Evolutionary conservation across 345 rosid species (phyloP).

Genomic region (Gossypium rotundifolium): DNA sequence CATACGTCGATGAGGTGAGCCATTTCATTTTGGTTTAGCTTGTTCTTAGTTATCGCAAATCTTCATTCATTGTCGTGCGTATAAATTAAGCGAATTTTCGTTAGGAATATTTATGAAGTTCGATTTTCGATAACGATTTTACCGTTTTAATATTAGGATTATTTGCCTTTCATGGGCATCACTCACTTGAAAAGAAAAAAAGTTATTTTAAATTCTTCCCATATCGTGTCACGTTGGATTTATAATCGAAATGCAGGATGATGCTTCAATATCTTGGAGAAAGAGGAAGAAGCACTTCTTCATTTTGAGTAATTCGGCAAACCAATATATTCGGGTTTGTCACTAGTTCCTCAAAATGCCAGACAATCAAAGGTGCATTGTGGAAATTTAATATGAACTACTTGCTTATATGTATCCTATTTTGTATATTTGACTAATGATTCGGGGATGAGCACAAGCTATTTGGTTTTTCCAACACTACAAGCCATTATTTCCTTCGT

Average conservation of each 20-base stretch:
- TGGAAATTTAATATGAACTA: not conserved
- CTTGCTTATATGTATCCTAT: not conserved
- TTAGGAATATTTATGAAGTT: not conserved
- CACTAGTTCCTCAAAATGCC: constrained; percentile 2
- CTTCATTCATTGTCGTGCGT: not conserved
- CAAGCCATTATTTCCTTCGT: constrained; percentile 99
- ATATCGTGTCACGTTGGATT: constrained; percentile 21
- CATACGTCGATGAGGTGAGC: constrained; percentile 72
- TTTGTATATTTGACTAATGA: constrained; percentile 21
- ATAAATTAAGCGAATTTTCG: not conserved
- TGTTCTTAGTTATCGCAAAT: not conserved
- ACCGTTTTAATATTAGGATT: not conserved
- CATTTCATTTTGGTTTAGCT: not conserved
- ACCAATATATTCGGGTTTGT: constrained; percentile 90
- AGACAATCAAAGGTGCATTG: not conserved
- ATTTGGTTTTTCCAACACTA: constrained; percentile 89
- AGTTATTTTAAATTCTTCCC: not conserved
- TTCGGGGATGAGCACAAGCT: constrained; percentile 98
- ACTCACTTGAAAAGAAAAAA: not conserved
- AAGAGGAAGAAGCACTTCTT: constrained; percentile 99
- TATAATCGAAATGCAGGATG: constrained; percentile 76
- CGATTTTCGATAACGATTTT: not conserved
- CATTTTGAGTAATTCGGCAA: constrained; percentile 96
- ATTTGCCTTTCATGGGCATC: not conserved
- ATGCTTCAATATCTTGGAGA: constrained; percentile 93